phyloP scores from a whole-genome alignment of 176 grass and related monocot genomes.

The Tillandsia leiboldiana region DNA sequence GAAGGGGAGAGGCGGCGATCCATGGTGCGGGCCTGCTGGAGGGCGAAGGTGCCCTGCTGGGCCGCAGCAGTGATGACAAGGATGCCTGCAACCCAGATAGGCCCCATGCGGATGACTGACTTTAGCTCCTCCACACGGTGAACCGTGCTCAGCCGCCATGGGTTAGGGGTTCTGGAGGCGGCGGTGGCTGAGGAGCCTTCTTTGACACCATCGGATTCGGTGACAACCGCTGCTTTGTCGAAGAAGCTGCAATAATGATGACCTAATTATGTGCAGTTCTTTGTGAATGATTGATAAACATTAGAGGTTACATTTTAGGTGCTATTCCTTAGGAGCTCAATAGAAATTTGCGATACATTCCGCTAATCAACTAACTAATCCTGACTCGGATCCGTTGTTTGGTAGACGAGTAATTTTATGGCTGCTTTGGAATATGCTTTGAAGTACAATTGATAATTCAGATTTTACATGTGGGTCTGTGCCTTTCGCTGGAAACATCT shows the following conservation, averaged over 20 bases:
- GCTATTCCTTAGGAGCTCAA: too few species aligned
- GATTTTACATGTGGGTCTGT: too few species aligned
- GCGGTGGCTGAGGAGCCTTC: not conserved
- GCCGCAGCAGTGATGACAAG: slow-evolving; percentile 53
- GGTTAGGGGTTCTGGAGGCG: slow-evolving; percentile 15
- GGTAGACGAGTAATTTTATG: too few species aligned
- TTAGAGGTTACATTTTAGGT: too few species aligned
- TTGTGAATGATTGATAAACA: too few species aligned
- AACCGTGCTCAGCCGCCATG: slow-evolving; percentile 67
- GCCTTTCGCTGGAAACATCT: too few species aligned
- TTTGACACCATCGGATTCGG: slow-evolving; percentile 25
- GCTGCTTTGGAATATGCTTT: too few species aligned
- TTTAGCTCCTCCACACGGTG: slow-evolving; percentile 85
- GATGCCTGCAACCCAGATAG: slow-evolving; percentile 80
- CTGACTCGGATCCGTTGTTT: too few species aligned
- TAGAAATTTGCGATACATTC: too few species aligned
- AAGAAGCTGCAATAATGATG: slow-evolving; percentile 39
- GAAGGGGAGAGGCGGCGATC: slow-evolving; percentile 43
- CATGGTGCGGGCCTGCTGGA: slow-evolving; percentile 82
- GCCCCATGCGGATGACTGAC: slow-evolving; percentile 63
- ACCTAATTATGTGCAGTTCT: too few species aligned
- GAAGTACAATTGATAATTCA: too few species aligned
- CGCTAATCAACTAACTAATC: too few species aligned
- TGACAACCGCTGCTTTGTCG: slow-evolving; percentile 61
- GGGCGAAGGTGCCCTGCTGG: slow-evolving; percentile 61